Evolutionary conservation across 768 basidiomycete species (phyloP), one percentile per base, ranked within the genome.

Genomic region (Zangia roseola): DNA sequence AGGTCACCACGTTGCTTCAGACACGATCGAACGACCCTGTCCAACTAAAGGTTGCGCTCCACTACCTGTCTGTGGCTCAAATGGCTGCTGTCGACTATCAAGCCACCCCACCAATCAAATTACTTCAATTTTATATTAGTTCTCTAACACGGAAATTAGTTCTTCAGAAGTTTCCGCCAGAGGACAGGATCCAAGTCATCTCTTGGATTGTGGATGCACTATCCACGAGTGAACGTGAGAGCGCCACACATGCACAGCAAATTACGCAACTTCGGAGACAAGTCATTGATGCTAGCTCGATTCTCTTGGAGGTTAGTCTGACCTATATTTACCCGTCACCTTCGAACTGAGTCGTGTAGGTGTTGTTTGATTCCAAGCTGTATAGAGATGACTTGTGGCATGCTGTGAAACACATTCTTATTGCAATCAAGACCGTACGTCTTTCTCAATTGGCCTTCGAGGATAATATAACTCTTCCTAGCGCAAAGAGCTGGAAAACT

Each of bases 111-210:
- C 69, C 82, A 14, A 57, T 70, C 24, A 70, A 72, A 42, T 65
- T 86, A 14, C 61, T 85, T 30, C 77, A 71, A 24, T 82, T 82
- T 55, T 86, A 82, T 52, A 71, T 74, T 58, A 61, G 67, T 36
- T 58, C 56, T 54, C 57, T 78, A 34, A 64, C 68, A 20, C 68
- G 74, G 33, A 83, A 77, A 57, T 64, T 74, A 46, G 72, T 71
- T 20, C 63, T 84, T 21, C 73, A 73, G 44, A 74, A 72, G 46
- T 71, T 83, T 5, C 53, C 64, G 4, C 64, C 65, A 28, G 69
- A 72, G 28, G 74, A 78, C 36, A 77, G 75, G 55, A 56, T 71
- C 17, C 71, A 66, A 43, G 63, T 84, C 14, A 71, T 84, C 47
- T 67, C 67, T 43, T 70, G 70, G 57, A 63, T 83, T 19, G 73